phyloP scores from a whole-genome alignment of 768 basidiomycete species.

The Xanthoconium stramineum region DNA sequence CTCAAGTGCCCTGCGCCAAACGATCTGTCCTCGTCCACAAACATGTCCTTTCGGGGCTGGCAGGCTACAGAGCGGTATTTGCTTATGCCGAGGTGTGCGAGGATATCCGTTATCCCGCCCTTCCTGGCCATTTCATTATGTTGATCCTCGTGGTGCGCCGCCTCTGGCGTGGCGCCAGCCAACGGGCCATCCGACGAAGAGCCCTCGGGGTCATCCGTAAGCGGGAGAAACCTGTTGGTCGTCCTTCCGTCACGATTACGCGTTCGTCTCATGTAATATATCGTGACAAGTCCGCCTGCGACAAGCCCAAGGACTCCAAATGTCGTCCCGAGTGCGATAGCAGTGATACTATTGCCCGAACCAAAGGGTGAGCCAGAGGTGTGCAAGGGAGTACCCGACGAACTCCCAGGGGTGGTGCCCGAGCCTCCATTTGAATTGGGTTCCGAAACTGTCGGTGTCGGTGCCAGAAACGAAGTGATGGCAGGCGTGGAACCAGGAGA shows the following conservation, averaged over 20 bases:
- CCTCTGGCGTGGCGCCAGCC: conserved; percentile 5
- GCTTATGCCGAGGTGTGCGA: conserved; percentile 24
- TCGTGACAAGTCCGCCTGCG: conserved; percentile 36
- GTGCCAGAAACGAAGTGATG: conserved; percentile 33
- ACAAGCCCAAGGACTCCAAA: conserved; percentile 60
- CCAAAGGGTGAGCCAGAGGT: conserved; percentile 10
- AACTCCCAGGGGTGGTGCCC: conserved; percentile 1
- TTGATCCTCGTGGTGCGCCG: conserved; percentile 1
- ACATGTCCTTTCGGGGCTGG: conserved; percentile 59
- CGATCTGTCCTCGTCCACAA: conserved; percentile 71
- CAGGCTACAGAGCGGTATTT: conserved; percentile 5
- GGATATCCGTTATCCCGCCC: conserved; percentile 12
- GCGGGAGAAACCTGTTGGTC: conserved; percentile 15
- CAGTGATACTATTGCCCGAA: conserved; percentile 32
- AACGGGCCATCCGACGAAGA: conserved; percentile 7
- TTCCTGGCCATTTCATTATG: neutral
- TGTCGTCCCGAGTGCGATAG: conserved; percentile 59
- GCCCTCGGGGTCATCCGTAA: conserved; percentile 20
- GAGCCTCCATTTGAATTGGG: conserved; percentile 9
- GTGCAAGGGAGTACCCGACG: conserved; percentile 15
- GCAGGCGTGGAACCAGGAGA: conserved; percentile 27
- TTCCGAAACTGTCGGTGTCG: conserved; percentile 31
- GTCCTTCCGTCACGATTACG: conserved; percentile 4
- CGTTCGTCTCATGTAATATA: conserved; percentile 45
- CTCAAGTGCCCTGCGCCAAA: conserved; percentile 32